Conservation (phyloP, 306 rosid species). For the Quercus mongolica region DNA sequence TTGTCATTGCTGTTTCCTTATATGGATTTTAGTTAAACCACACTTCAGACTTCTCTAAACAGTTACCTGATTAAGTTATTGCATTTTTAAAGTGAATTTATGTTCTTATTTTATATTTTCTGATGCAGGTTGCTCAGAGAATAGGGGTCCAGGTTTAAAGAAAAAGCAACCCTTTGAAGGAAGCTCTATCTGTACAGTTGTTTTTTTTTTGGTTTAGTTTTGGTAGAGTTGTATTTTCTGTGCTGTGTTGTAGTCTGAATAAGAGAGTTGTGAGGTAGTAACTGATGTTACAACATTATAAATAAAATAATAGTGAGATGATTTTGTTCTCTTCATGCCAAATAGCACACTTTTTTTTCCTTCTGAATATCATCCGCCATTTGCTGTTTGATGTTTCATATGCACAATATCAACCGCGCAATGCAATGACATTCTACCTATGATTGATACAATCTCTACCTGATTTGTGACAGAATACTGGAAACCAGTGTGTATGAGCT, state of each 20-base stretch:
- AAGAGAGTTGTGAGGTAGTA: neutral
- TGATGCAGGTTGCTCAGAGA: constrained; percentile 74
- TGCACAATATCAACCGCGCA: too few relatives aligned
- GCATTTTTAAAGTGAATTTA: neutral
- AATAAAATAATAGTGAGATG: neutral
- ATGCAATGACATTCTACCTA: too few relatives aligned
- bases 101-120: constrained; percentile 1
- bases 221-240: constrained; percentile 8
- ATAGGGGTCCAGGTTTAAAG: constrained; percentile 55
- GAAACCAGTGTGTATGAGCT: too few relatives aligned
- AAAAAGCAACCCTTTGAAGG: constrained; percentile 21
- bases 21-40: neutral
- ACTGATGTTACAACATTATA: neutral
- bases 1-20: neutral
- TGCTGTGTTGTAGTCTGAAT: constrained; percentile 4
- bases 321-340: neutral
- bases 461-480: too few relatives aligned
- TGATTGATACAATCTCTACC: too few relatives aligned
- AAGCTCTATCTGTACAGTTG: constrained; percentile 26
- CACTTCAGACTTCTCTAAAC: neutral
- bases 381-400: too few relatives aligned
- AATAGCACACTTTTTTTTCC: neutral
- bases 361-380: too few relatives aligned
- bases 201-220: constrained; percentile 7
- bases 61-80: neutral